Evolutionary conservation across 1,139 yeast species (phyloP), one percentile per base, ranked within the genome.

Genomic region (Kodamaea suecica): DNA sequence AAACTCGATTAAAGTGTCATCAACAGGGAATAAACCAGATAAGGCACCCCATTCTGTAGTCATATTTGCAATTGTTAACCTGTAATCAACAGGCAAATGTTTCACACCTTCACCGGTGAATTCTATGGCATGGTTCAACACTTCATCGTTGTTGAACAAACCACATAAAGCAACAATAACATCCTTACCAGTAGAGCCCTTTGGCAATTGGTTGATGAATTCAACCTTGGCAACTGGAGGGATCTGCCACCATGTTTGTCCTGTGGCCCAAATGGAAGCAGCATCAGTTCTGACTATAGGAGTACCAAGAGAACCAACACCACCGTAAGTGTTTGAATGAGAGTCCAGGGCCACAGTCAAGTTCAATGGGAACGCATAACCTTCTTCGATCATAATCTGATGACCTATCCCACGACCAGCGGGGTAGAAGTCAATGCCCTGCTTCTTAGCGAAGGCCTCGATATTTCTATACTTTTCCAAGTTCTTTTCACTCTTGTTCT

Each of bases 21-120:
- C 99, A 14, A 92, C 88, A 4, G 99, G 97, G 77, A 92, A 92
- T 41, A 92, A 67, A 29, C 99, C 99, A 4, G 96, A 84, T 11
- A 92, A 70, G 1, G 99, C 98, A 50, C 99, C 99, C 99, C 99
- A 92, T 63, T 92, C 99, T 27, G 99, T 92, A 34, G 98, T 92
- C 99, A 92, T 92, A 57, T 92, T 92, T 38, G 98, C 98, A 48
- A 92, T 90, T 15, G 98, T 92, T 47, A 92, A 73, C 57, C 99
- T 78, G 62, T 86, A 90, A 59, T 92, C 99, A 28, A 92, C 77
- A 2, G 95, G 72, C 40, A 92, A 70, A 43, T 76, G 71, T 27
- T 73, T 66, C 17, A 92, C 72, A 28, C 92, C 94, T 40, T 84
- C 95, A 38, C 97, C 98, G 6, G 83, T 80, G 62, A 92, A 92